phyloP scores from a whole-genome alignment of 805 yeast species.

The Candida fluviatilis region DNA sequence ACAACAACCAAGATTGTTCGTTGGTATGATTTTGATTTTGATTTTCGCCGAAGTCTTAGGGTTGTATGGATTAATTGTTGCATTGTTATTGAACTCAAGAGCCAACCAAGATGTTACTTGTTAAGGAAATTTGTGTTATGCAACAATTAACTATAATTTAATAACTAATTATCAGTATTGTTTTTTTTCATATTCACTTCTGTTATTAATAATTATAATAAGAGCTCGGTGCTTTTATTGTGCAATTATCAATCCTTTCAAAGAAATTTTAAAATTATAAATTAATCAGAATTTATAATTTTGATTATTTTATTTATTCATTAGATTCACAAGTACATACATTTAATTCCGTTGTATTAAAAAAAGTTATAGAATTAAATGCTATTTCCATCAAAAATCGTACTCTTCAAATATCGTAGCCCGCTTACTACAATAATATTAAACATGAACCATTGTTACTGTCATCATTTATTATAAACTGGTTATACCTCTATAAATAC shows the following conservation, averaged over 20 bases:
- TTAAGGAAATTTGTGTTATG: slow-evolving; percentile 29
- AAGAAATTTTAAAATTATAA: background rate
- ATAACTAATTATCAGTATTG: background rate
- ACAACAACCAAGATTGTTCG: slow-evolving; percentile 97
- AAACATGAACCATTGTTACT: too few relatives aligned
- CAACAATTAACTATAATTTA: too few relatives aligned
- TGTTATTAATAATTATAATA: background rate
- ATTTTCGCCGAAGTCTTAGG: slow-evolving; percentile 99
- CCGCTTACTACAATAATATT: too few relatives aligned
- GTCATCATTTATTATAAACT: background rate
- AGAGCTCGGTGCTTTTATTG: too few relatives aligned
- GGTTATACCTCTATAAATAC: slow-evolving; percentile 23
- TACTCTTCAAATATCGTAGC: too few relatives aligned
- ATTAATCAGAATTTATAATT: background rate
- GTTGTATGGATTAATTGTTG: slow-evolving; percentile 97
- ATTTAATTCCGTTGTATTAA: background rate
- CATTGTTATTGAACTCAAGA: slow-evolving; percentile 94
- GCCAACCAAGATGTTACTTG: slow-evolving; percentile 90
- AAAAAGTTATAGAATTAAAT: background rate
- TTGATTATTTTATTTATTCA: background rate
- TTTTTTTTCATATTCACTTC: background rate
- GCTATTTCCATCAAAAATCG: background rate
- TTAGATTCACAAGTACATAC: background rate
- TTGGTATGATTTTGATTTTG: slow-evolving; percentile 96
- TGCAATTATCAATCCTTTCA: background rate